phyloP scores from a whole-genome alignment of 225 moss, liverwort and hornwort genomes.

The Thuidium tamariscinum region DNA sequence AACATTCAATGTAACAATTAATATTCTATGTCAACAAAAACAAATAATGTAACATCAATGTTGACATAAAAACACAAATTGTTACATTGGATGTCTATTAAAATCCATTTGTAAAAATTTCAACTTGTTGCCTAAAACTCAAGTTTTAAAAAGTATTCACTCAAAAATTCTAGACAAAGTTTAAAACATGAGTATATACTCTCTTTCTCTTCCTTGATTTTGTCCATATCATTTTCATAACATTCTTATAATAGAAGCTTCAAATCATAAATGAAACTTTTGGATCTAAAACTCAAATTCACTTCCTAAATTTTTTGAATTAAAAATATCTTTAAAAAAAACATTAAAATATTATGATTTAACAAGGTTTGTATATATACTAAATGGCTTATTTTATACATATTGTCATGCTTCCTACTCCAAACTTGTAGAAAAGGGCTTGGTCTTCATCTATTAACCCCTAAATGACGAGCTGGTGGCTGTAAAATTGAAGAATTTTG shows the following conservation, averaged over 20 bases:
- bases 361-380: fast-evolving
- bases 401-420: neutral
- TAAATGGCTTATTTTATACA: neutral
- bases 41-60: too few relatives aligned
- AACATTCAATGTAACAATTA: too few relatives aligned
- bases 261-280: neutral
- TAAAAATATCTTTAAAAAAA: neutral
- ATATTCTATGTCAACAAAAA: too few relatives aligned
- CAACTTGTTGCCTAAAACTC: too few relatives aligned
- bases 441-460: neutral
- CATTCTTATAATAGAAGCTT: neutral
- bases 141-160: too few relatives aligned
- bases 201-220: neutral
- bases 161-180: neutral
- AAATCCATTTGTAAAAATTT: too few relatives aligned
- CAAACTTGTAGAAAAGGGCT: neutral
- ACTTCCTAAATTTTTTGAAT: neutral
- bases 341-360: too few relatives aligned
- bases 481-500: too few relatives aligned
- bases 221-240: neutral
- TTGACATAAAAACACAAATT: too few relatives aligned
- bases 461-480: too few relatives aligned
- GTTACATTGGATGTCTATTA: too few relatives aligned
- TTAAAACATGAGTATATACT: neutral
- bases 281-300: neutral